Percentiles rank a stretch among this genome's conserved stretches.
These are phyloP conservation scores for Cadophora sp. DNA, from an alignment of 2,329 filamentous ascomycete species.

Conservation along the genomic window DNA sequence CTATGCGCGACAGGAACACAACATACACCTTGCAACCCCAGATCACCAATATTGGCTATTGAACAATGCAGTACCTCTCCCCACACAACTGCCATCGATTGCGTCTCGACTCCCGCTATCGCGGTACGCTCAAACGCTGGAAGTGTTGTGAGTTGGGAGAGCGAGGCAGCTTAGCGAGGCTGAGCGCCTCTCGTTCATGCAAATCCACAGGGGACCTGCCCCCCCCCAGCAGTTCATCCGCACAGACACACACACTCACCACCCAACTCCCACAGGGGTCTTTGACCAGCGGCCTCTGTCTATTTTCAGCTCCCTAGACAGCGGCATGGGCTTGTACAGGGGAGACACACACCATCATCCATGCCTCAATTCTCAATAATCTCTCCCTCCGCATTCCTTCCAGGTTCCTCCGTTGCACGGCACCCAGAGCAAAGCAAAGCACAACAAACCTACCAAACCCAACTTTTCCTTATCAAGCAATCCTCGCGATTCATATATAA, in stretches of 20 bases:
- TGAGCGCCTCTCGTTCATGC: constrained; percentile 25
- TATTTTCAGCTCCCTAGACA: constrained; percentile 30
- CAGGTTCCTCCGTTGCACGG: constrained; percentile 8
- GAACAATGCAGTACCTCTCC: not conserved
- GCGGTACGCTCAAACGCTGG: constrained; percentile 17
- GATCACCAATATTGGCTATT: constrained; percentile 1
- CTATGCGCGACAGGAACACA: not conserved
- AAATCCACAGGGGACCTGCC: constrained; percentile 3
- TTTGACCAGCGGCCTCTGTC: constrained; percentile 2
- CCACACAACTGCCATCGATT: constrained; percentile 10
- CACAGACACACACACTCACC: constrained; percentile 22
- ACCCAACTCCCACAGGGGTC: constrained; percentile 1
- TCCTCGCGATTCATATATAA: constrained; percentile 5
- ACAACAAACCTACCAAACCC: not conserved
- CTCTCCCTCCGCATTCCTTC: constrained; percentile 13
- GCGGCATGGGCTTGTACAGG: not conserved
- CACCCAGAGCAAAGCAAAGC: not conserved
- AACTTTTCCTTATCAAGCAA: constrained; percentile 8
- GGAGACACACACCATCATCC: not conserved
- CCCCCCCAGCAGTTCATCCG: constrained; percentile 24
- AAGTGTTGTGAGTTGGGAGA: constrained; percentile 11
- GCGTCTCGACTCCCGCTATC: not conserved
- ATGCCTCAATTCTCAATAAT: constrained; percentile 10
- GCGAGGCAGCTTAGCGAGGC: constrained; percentile 29
- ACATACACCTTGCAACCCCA: not conserved